Base-by-base conservation (phyloP, 2,329 filamentous ascomycete species). In the Cladophialophora yegresii region DNA sequence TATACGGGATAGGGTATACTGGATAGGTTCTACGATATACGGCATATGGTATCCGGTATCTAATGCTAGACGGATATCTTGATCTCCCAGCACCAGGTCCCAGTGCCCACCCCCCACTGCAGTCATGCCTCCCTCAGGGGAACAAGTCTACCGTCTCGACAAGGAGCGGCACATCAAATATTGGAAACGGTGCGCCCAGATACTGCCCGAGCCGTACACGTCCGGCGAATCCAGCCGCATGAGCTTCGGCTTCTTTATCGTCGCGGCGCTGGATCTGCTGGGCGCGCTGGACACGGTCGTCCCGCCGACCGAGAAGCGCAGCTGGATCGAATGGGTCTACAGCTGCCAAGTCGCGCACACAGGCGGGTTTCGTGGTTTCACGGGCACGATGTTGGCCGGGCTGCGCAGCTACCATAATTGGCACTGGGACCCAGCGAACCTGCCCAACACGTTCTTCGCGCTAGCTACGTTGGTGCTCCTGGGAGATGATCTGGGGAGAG, bases 381-480 rank as follows among this genome's bases (percentile, higher is more conserved):
- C 93, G 1, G 91, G 77, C 75, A 96, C 82, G 69, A 73, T 85
- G 74, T 77, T 87, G 71, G 77, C 81, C 56, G 70, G 78, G 70
- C 76, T 77, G 71, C 62, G 81, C 70, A 81, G 79, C 72, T 72
- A 83, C 2, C 78, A 80, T 43, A 87, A 87, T 71, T 79, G 81
- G 60, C 76, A 74, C 50, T 89, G 87, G 86, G 88, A 91, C 77
- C 85, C 87, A n/a, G 85, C 93, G 0, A 96, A 93, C 76, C 78
- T 98, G 16, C 89, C 93, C 0, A 91, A 92, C 0, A 97, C 93
- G 0, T 93, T 90, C 75, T 97, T 98, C 77, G 93, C 93, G 0
- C 82, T 99, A 50, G 81, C 91, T 26, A 83, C 89, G 8, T 79
- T 99, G 28, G 83, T 89, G 1, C 81, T 87, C 5, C 76, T 90